Percentiles rank a stretch among this genome's conserved stretches.
phyloP scores from a whole-genome alignment of 169 alveolate genomes.

The Babesia ovis region DNA sequence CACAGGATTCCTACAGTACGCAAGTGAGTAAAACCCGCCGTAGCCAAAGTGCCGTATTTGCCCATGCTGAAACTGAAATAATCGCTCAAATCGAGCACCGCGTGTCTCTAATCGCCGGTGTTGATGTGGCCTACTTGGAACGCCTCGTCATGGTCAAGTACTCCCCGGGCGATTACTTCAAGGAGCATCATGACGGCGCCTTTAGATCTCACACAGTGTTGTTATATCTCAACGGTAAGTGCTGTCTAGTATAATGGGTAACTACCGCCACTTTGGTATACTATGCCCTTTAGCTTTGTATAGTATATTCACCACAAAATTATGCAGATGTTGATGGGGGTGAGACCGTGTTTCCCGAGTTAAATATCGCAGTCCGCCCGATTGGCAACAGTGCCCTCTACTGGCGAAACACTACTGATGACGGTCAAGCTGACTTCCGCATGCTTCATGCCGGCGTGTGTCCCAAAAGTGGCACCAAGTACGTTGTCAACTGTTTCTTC shows the following conservation, averaged over 20 bases:
- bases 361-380: constrained; percentile 71
- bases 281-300: neutral
- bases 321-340: constrained; percentile 74
- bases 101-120: constrained; percentile 56
- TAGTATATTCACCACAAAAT: neutral
- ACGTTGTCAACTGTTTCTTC: constrained; percentile 64
- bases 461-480: constrained; percentile 58
- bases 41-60: constrained; percentile 52
- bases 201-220: constrained; percentile 73
- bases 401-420: constrained; percentile 70
- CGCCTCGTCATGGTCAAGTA: constrained; percentile 78
- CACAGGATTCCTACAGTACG: constrained; percentile 61
- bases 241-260: neutral
- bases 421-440: constrained; percentile 64
- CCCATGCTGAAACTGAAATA: constrained; percentile 46
- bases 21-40: constrained; percentile 57
- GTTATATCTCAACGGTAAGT: constrained; percentile 70
- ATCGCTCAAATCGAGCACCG: constrained; percentile 57
- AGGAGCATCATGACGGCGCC: constrained; percentile 78
- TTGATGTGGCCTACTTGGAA: constrained; percentile 66
- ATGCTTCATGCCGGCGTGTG: constrained; percentile 70
- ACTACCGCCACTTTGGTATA: too few species aligned
- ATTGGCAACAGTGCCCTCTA: constrained; percentile 74
- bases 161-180: constrained; percentile 74
- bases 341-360: constrained; percentile 74